Evolutionary conservation across 805 yeast genomes (phyloP).

Genomic region (Brettanomyces bruxellensis): DNA sequence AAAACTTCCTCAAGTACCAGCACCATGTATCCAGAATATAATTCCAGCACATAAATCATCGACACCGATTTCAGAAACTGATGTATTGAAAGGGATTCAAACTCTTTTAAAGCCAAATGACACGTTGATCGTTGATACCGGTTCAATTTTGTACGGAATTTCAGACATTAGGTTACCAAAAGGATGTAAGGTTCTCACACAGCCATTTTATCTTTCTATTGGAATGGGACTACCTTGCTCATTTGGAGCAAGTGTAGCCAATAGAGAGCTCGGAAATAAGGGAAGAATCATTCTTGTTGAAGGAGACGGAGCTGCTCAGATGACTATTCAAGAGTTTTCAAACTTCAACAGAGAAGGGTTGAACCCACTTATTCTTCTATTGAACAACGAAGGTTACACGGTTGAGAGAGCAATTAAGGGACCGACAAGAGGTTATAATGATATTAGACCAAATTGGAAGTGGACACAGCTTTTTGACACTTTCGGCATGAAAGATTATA

Average conservation of each 20-base stretch:
- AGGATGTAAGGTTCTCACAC: conserved; percentile 45
- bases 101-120: conserved; percentile 42
- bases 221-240: conserved; percentile 86
- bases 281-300: conserved; percentile 59
- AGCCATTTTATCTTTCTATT: conserved; percentile 74
- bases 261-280: conserved; percentile 38
- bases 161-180: conserved; percentile 58
- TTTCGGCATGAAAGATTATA: conserved; percentile 43
- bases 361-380: conserved; percentile 60
- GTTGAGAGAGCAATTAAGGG: conserved; percentile 85
- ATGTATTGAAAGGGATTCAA: conserved; percentile 32
- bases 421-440: conserved; percentile 67
- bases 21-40: conserved; percentile 5
- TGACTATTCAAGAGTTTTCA: conserved; percentile 74
- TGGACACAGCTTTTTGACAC: conserved; percentile 63
- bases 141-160: conserved; percentile 72
- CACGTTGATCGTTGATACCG: conserved; percentile 71
- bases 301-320: conserved; percentile 94
- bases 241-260: conserved; percentile 72
- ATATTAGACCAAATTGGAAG: conserved; percentile 72
- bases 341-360: conserved; percentile 35
- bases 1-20: conserved; percentile 5
- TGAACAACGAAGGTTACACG: conserved; percentile 85
- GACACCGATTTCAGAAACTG: conserved; percentile 39
- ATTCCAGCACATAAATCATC: conserved; percentile 17